Percentiles rank a stretch among this genome's conserved stretches.
Conservation (phyloP, 495 filamentous ascomycete species). For the Amniculicola lignicola region DNA sequence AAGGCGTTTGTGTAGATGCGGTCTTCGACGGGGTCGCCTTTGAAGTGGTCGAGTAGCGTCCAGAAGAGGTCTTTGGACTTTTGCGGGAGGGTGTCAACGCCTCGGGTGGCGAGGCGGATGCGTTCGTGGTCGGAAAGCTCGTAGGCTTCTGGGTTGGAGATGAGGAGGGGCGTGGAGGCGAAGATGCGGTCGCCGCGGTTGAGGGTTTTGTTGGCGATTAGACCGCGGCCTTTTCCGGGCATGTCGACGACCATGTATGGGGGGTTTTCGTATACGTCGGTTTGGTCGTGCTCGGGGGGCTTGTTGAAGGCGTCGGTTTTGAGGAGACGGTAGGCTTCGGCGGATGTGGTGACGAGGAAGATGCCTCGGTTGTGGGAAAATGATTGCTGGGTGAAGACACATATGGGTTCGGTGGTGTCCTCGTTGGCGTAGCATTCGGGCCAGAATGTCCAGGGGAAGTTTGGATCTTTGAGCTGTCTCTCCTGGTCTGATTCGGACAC, state of each 20-base stretch:
- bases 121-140: constrained; percentile 12
- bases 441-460: constrained; percentile 26
- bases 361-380: constrained; percentile 23
- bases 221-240: constrained; percentile 26
- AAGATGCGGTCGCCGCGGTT: constrained; percentile 28
- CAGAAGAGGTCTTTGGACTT: constrained; percentile 16
- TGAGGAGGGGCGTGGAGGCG: constrained; percentile 20
- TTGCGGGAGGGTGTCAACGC: constrained; percentile 12
- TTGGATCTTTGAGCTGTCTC: constrained; percentile 2
- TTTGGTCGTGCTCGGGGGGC: not conserved
- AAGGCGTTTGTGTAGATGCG: constrained; percentile 32
- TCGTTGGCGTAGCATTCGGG: constrained; percentile 27
- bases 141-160: constrained; percentile 21
- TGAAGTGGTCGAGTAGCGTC: constrained; percentile 22
- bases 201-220: constrained; percentile 25
- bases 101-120: constrained; percentile 8
- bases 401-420: constrained; percentile 17
- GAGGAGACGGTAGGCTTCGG: constrained; percentile 14
- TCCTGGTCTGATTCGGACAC: not conserved
- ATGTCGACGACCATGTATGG: constrained; percentile 12
- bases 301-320: constrained; percentile 16
- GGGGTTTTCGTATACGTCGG: constrained; percentile 18
- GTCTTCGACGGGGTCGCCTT: constrained; percentile 28
- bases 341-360: constrained; percentile 13
- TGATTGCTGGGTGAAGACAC: constrained; percentile 16